Evolutionary conservation across 257 asterid genomes (phyloP), one percentile per base, ranked within the genome.

Genomic region (Nemophila menziesii): DNA sequence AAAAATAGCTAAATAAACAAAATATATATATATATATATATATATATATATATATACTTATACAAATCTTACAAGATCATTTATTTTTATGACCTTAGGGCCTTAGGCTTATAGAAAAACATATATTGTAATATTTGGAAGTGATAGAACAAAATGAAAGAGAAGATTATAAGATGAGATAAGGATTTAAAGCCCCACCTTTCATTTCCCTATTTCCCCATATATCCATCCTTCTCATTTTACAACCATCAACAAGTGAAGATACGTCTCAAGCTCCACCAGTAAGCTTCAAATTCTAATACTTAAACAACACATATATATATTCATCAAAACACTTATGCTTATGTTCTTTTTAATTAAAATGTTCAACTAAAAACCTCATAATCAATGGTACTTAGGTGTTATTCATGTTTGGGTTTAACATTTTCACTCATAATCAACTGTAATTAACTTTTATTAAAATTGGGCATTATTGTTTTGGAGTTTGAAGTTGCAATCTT

Each of bases 101-200:
- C 10, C 33, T 26, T 10, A 26, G 6, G 33, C 33, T 4, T 10
- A 26, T 4, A 29, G 36, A 29, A 29, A 29, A 29, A 29, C 2
- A 29, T 7, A 29, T 29, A 13, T 2, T 3, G 36, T 1, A 29
- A 13, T 7, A 13, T 29, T 7, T 2, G 36, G 36, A 29, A 7
- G 7, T 29, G 5, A 29, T 7, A 29, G 5, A 7, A 29, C 12
- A 29, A 29, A 13, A 29, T n/a, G 36, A 29, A 13, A 2, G 19
- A 40, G 50, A 36, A 42, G 64, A 64, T 48, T 63, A 41, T 22
- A n/a, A n/a, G 68, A 63, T 39, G 59, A 56, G 78, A 71, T 71
- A 71, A 71, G 78, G 71, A 66, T 66, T 66, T 39, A 14, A 62
- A 51, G 66, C 48, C 66, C 66, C 57, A 45, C 78, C 71, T 52